Evolutionary conservation across 2,329 filamentous ascomycete genomes (phyloP).

Genomic region (Aspergillus glaucus): DNA sequence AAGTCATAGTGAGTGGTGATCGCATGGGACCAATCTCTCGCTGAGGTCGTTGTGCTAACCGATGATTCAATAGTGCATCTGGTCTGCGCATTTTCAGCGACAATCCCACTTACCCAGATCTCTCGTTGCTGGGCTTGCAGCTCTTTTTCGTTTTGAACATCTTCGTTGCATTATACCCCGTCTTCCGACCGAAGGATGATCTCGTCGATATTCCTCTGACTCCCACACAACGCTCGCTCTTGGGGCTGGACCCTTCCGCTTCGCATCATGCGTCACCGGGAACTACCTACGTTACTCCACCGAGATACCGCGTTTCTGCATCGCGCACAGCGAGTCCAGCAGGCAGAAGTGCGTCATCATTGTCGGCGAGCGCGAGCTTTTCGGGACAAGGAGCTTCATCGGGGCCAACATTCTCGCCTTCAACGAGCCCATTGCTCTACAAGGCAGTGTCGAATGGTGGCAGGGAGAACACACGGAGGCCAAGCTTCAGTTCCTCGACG

Average conservation of each 20-base stretch:
- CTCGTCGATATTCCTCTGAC: conserved; percentile 87
- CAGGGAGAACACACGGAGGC: conserved; percentile 44
- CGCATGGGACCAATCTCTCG: not conserved
- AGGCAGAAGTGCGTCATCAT: conserved; percentile 32
- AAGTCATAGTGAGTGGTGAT: conserved; percentile 29
- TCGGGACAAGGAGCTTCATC: conserved; percentile 28
- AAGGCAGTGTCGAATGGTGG: conserved; percentile 53
- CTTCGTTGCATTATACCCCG: conserved; percentile 60
- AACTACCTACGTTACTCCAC: conserved; percentile 75
- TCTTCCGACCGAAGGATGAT: conserved; percentile 66
- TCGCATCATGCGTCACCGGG: conserved; percentile 58
- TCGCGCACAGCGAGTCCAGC: conserved; percentile 40
- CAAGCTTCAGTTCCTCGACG: conserved; percentile 38
- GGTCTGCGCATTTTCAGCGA: conserved; percentile 30
- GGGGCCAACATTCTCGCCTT: conserved; percentile 50
- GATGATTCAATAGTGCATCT: conserved; percentile 23
- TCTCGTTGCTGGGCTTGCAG: conserved; percentile 51
- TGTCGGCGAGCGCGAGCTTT: conserved; percentile 31
- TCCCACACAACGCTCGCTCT: conserved; percentile 74
- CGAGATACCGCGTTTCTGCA: conserved; percentile 73
- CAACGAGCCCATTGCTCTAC: conserved; percentile 56
- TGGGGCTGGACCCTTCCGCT: conserved; percentile 70
- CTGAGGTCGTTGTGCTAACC: conserved; percentile 6
- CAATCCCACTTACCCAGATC: conserved; percentile 37
- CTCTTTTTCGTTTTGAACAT: conserved; percentile 66